phyloP scores from a whole-genome alignment of 164 flowering plant genomes.

The Chimonanthus salicifolius region DNA sequence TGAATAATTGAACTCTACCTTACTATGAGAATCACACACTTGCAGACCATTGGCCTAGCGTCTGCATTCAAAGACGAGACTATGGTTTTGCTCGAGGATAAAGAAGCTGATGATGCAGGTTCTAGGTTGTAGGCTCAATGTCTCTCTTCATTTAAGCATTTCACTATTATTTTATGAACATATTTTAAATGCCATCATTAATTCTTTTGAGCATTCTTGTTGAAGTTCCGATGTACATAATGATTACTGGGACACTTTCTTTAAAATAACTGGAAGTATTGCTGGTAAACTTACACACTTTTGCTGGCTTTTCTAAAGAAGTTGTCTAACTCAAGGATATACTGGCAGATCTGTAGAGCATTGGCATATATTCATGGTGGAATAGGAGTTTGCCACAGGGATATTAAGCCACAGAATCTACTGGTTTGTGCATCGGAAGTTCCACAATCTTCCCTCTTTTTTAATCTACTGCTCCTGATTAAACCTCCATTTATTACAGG shows the following conservation, averaged over 20 bases:
- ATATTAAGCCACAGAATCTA: constrained; percentile 64
- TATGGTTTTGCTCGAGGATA: too few species aligned
- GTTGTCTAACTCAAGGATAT: constrained; percentile 4
- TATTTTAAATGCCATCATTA: neutral
- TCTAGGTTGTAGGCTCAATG: neutral
- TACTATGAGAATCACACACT: too few species aligned
- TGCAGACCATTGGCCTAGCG: too few species aligned
- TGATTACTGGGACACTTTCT: neutral
- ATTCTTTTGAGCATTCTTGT: neutral
- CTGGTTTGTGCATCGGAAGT: constrained; percentile 30
- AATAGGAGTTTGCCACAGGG: constrained; percentile 62
- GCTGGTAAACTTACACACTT: too few species aligned
- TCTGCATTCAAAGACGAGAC: too few species aligned
- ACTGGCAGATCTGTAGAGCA: constrained; percentile 51
- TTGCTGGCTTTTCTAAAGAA: neutral
- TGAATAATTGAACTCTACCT: too few species aligned
- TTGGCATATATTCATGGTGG: constrained; percentile 54
- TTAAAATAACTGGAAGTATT: neutral
- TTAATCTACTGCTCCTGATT: neutral
- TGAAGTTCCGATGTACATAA: neutral
- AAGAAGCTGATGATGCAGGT: too few species aligned
- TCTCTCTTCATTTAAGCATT: too few species aligned
- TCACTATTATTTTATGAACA: neutral
- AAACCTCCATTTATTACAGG: constrained; percentile 32
- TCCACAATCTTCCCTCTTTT: neutral